Base-by-base conservation (phyloP, 257 asterid genomes). In the Euphrasia confusa region DNA sequence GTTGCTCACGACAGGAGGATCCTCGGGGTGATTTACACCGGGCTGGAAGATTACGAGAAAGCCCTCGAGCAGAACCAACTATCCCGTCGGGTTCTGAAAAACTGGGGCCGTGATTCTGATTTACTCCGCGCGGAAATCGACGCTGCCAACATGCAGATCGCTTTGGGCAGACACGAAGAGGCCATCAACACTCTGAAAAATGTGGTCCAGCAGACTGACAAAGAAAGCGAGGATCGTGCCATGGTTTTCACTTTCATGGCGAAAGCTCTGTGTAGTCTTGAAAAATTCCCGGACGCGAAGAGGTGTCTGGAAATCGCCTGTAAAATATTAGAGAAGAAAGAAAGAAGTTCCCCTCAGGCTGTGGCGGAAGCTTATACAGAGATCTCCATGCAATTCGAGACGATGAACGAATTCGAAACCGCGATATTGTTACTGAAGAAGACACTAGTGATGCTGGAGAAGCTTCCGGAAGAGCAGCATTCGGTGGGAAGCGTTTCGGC, bases 61-160 rank as follows among this genome's bases (percentile, higher is more conserved):
- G 97, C 98, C 0, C 68, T 92, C 72, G 95, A 92, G 47, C 95
- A 92, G 67, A 92, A 92, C 72, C 87, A 80, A 59, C 45, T 92
- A 66, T 86, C 98, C 0, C 87, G 85, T 45, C 84, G 68, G 83
- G 93, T 84, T 17, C 73, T 92, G 77, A 86, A 89, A 75, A 84
- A 78, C 42, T 92, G 98, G 98, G 97, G 97, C 58, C 79, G 78
- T 58, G 61, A 59, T 68, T 70, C 93, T 50, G 98, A 89, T 66
- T 72, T 89, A 78, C 89, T 86, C 35, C 93, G 90, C 18, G 97
- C 95, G 1, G 97, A 89, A 74, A 84, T 92, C 1, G 98, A 88
- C 61, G 92, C 95, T 44, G 92, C 98, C 30, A 89, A 92, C 69
- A 89, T 91, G 95, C 95, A 86, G 72, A 86, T 91, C 68, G 81